Evolutionary conservation across 1,284 basidiomycete genomes (phyloP).

Genomic region (Mixia osmundae): DNA sequence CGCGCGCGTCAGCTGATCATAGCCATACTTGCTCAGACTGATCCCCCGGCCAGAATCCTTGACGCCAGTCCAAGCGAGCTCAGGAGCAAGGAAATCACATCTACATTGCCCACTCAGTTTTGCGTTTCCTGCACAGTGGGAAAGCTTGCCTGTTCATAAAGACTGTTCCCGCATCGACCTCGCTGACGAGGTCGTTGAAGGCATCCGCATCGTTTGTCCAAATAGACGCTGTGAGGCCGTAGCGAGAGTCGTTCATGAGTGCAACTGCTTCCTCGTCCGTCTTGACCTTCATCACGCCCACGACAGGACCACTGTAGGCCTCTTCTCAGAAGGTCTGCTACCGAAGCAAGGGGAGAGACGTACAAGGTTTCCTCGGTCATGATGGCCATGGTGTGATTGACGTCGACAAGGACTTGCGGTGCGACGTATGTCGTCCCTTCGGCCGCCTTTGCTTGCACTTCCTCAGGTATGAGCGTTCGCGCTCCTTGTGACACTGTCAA

Average conservation of each 20-base stretch:
- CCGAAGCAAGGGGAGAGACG: neutral
- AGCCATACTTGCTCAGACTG: conserved; percentile 67
- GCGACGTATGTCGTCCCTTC: conserved; percentile 58
- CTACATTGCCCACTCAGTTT: conserved; percentile 7
- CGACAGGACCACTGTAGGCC: conserved; percentile 38
- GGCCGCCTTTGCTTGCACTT: conserved; percentile 40
- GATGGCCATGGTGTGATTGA: conserved; percentile 74
- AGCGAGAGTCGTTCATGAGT: conserved; percentile 90
- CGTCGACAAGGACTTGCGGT: conserved; percentile 67
- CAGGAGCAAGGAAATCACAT: conserved; percentile 72
- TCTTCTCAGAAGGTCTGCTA: conserved; percentile 40
- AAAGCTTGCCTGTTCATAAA: conserved; percentile 44
- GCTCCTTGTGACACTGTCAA: conserved; percentile 52
- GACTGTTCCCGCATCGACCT: conserved; percentile 68
- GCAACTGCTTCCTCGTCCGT: conserved; percentile 61
- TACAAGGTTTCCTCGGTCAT: conserved; percentile 42
- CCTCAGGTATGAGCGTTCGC: conserved; percentile 43
- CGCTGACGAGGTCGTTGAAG: conserved; percentile 45
- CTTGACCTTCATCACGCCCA: conserved; percentile 70
- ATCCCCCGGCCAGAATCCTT: conserved; percentile 80
- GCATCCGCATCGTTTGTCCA: conserved; percentile 55
- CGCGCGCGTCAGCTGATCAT: conserved; percentile 48
- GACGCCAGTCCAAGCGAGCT: conserved; percentile 76
- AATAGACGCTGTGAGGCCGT: conserved; percentile 74
- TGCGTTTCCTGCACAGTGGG: neutral